Base-by-base conservation (phyloP, 208 protist genomes). In the Trypanosoma rangeli region DNA sequence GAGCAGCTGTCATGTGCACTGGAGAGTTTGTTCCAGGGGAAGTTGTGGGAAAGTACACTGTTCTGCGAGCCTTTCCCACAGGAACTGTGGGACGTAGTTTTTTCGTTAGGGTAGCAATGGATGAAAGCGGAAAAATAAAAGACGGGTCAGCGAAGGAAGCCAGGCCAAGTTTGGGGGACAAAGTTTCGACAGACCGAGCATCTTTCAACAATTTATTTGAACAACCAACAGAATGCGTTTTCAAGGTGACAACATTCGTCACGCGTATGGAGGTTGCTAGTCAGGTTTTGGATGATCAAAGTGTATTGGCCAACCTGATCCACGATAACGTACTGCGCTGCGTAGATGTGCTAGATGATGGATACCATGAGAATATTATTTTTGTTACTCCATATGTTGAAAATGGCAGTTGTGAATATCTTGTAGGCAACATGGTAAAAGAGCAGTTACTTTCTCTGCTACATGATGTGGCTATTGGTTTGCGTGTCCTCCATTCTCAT, bases 171-270 rank as follows among this genome's bases (percentile, higher is more conserved):
- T 1, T 18, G 42, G 12, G 42, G 42, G 8, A 10, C 12, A 9
- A 46, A 46, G 13, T 3, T 9, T 3, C 12, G 9, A 22, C 33
- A 18, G 4, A 2, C 49, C 18, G 18, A 24, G 16, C 12, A 12
- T 9, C n/a, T 28, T 5, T 10, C 16, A n/a, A 12, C n/a, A 42
- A 20, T 8, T 35, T 22, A 5, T 24, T 26, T 15, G 5, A 15
- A 53, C 20, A 52, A 26, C 16, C 39, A 0, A 7, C 12, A 26
- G 20, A 66, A 26, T 46, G 24, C 49, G 74, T 89, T 28, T 55
- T 93, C 37, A 95, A 95, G 66, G 86, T 89, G 18, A 80, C 93
- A 2, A 88, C 79, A 49, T 95, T 93, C 68, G 72, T 85, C 18
- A 73, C 87, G n/a, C 83, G 87, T 0, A 78, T 76, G 28, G 39